Evolutionary conservation across 352 stramenopile genomes (phyloP), one percentile per base, ranked within the genome.

Genomic region (Phytophthora pluvialis): DNA sequence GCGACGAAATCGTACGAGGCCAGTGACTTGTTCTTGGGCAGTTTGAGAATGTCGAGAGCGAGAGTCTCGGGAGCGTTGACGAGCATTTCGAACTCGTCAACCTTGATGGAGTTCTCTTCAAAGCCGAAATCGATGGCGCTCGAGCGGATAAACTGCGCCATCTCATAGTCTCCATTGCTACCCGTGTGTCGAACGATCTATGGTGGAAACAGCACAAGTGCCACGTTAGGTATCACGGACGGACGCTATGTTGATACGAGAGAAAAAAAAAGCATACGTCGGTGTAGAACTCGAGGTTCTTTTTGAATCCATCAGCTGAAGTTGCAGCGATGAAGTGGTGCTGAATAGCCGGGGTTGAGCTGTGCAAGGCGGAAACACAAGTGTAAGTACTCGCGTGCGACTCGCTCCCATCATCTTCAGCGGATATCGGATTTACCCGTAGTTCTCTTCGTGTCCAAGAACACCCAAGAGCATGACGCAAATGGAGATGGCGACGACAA

Each of bases 81-180:
- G 21, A 95, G 64, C 40, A 94, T 87, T 60, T 94, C 85, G 45
- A 94, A 94, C 25, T 93, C 85, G 44, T 92, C 86, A n/a, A 92
- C 47, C 54, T 91, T 93, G 68, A 95, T 84, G 25, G 72, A 78
- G n/a, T 49, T 70, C 48, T 91, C 81, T 31, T 90, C 78, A 57
- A 95, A 86, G 11, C 87, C 87, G 47, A 90, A 92, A 21, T 89
- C 78, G 9, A 93, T 80, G 16, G 83, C 83, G 42, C 81, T 78
- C 15, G 80, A 77, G 28, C 81, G 78, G 42, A 94, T 94, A 60
- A 88, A 95, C 56, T 89, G 80, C 18, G 84, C 84, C 73, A 91
- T 91, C 21, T 93, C 84, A 13, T 77, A 69, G 71, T 90, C 81
- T 36, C 84, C 86, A 6, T 44, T 68, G n/a, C 59, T 84, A 6